These are phyloP conservation scores for Paradendryphiella salina DNA, from an alignment of 2,329 filamentous ascomycete genomes.

Conservation along the genomic window DNA sequence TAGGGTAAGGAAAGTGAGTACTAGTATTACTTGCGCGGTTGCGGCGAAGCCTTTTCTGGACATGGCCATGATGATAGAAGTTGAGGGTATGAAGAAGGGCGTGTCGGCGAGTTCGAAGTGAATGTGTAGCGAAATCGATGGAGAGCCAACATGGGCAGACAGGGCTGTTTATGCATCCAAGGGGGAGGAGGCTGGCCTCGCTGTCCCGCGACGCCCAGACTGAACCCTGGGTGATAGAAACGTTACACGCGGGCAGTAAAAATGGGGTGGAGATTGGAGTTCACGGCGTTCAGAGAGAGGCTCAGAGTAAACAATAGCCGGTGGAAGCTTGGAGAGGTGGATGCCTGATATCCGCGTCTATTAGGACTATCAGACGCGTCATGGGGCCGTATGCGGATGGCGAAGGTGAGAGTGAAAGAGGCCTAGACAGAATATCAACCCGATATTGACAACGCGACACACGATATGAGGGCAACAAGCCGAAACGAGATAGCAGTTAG, in stretches of 20 bases:
- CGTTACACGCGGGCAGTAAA: neutral
- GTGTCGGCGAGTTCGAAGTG: neutral
- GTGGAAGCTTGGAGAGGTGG: conserved; percentile 2
- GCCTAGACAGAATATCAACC: too few species aligned
- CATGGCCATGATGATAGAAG: neutral
- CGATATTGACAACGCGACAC: too few species aligned
- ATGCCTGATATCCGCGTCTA: conserved; percentile 7
- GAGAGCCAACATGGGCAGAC: neutral
- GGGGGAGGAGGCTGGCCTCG: neutral
- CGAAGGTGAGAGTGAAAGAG: neutral
- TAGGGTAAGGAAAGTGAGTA: neutral
- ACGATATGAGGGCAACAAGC: too few species aligned
- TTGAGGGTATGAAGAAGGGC: neutral
- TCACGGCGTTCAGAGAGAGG: conserved; percentile 11
- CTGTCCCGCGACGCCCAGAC: neutral
- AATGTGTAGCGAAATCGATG: conserved; percentile 5
- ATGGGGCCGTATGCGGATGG: neutral
- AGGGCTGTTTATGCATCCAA: conserved; percentile 8
- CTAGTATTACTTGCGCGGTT: neutral
- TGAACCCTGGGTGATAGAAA: neutral
- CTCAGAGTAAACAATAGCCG: conserved; percentile 12
- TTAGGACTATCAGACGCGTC: neutral
- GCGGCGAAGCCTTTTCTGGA: neutral
- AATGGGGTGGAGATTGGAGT: conserved; percentile 8
- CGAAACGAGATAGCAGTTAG: too few species aligned